phyloP scores from a whole-genome alignment of 192 early-diverging fungal genomes.

The Podila epigama region DNA sequence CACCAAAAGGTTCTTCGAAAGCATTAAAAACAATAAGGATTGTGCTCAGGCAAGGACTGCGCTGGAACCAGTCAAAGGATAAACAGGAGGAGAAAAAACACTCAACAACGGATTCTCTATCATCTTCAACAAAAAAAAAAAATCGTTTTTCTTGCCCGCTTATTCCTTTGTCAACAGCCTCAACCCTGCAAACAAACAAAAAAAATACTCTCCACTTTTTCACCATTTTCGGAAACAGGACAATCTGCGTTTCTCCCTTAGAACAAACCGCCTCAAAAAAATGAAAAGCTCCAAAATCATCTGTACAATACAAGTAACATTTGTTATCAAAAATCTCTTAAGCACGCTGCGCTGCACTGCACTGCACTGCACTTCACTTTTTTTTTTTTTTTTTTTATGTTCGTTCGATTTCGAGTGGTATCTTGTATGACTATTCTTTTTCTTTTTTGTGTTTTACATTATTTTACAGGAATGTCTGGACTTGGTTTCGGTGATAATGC shows the following conservation, averaged over 20 bases:
- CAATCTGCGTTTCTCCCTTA: background rate
- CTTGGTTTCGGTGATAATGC: background rate
- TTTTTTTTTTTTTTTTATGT: too few relatives aligned
- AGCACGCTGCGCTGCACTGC: background rate
- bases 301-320: background rate
- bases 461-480: background rate
- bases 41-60: too few relatives aligned
- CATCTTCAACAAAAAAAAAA: too few relatives aligned
- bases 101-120: too few relatives aligned
- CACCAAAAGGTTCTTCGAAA: constrained; percentile 26
- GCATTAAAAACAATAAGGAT: too few relatives aligned
- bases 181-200: background rate
- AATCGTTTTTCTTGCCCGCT: background rate
- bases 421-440: too few relatives aligned
- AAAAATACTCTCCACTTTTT: background rate
- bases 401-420: too few relatives aligned
- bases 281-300: background rate
- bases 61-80: background rate
- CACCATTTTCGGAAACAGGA: background rate
- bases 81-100: background rate
- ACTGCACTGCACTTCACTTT: background rate
- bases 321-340: background rate
- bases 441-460: too few relatives aligned
- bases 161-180: background rate
- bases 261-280: background rate